Percentiles rank a stretch among this genome's conserved stretches.
These are phyloP conservation scores for Lyophyllum semitale DNA, from an alignment of 768 basidiomycete genomes.

Conservation along the genomic window DNA sequence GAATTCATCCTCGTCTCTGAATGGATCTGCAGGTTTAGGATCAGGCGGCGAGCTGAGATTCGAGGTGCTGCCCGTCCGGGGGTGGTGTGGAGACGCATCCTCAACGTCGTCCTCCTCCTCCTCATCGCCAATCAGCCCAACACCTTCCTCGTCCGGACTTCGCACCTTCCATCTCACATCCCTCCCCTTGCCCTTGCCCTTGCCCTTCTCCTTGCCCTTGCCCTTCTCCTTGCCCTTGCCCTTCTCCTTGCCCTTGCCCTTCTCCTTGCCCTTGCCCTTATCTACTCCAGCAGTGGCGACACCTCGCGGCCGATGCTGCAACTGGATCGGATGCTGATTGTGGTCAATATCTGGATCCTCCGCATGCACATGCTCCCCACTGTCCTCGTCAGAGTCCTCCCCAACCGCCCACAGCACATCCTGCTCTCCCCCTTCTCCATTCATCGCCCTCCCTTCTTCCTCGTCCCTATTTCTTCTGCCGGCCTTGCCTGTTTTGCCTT, in stretches of 20 bases:
- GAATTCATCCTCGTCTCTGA: conserved; percentile 16
- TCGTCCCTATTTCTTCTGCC: conserved; percentile 17
- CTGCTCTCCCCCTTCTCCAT: conserved; percentile 31
- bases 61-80: conserved; percentile 4
- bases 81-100: not conserved
- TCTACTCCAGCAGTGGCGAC: conserved; percentile 10
- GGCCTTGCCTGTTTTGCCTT: conserved; percentile 17
- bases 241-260: not conserved
- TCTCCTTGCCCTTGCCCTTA: conserved; percentile 9
- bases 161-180: conserved; percentile 2
- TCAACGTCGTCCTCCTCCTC: conserved; percentile 32
- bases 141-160: conserved; percentile 5
- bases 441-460: conserved; percentile 15
- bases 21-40: not conserved
- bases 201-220: conserved; percentile 2
- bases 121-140: not conserved
- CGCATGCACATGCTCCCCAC: conserved; percentile 24
- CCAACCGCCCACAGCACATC: conserved; percentile 73
- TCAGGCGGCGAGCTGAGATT: not conserved
- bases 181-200: not conserved
- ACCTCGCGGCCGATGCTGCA: conserved; percentile 22
- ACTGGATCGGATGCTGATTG: conserved; percentile 39
- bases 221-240: conserved; percentile 8
- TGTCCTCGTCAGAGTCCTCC: conserved; percentile 70
- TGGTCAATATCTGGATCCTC: conserved; percentile 47